Base-by-base conservation (phyloP, 208 protist species). In the Trypanosoma melophagium region DNA sequence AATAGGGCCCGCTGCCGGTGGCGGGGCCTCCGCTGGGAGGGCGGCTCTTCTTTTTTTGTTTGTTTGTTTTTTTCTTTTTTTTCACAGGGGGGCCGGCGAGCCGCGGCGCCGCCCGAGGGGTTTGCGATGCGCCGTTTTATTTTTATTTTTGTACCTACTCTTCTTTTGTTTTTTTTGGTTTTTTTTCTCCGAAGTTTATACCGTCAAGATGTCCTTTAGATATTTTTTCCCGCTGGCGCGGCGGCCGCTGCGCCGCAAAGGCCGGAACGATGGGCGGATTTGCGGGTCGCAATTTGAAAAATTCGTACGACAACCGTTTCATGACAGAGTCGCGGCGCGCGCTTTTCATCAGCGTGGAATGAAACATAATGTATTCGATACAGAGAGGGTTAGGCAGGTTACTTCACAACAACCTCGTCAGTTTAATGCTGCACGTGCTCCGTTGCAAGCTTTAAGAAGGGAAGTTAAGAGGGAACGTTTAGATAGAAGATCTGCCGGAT, bases 161-260 rank as follows among this genome's bases (percentile, higher is more conserved):
- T 35, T 5, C 28, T 35, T 35, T 35, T 35, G 28, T 35, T 7
- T 5, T 35, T 35, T 35, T 35, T 35, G 1, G 5, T 35, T 35
- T 35, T 35, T 5, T 35, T 35, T 35, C 5, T 35, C 5, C 5
- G 3, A 35, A 35, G 28, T 35, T 35, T 35, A 1, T 35, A 35
- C 28, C 28, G 28, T 7, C 5, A 7, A 35, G 4, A 87, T 85
- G 79, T 24, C 73, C 3, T 88, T 88, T 56, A 80, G 83, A 45
- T 88, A 76, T 59, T 84, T 83, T 52, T 49, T 62, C 25, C 74
- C 71, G 3, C 45, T 66, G 16, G 61, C 70, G n/a, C 60, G 70
- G 5, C 60, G 60, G 3, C 52, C 56, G 24, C n/a, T 74, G 13
- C 66, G 59, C 16, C 60, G 21, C 14, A 83, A 74, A 69, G 81